Percentiles rank a stretch among this genome's conserved stretches.
These are phyloP conservation scores for Scytalidium sp. DNA, from an alignment of 2,329 filamentous ascomycete species.

Conservation along the genomic window DNA sequence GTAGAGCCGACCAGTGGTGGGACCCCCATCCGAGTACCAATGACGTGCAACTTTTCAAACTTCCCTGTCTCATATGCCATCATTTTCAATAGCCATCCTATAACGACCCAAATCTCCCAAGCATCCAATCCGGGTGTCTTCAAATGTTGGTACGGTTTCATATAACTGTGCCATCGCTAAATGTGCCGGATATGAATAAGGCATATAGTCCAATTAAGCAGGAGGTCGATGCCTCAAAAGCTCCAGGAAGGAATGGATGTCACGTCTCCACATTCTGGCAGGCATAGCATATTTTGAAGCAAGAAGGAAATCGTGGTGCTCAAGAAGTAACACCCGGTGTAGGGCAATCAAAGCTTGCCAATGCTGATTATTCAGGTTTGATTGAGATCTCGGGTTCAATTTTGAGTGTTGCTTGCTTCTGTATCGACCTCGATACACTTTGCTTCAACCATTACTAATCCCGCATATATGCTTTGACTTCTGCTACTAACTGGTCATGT, in stretches of 20 bases:
- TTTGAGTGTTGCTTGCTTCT: conserved; percentile 54
- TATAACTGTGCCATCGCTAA: conserved; percentile 81
- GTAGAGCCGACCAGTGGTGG: conserved; percentile 74
- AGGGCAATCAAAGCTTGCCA: conserved; percentile 83
- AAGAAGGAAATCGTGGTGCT: conserved; percentile 84
- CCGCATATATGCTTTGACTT: conserved; percentile 80
- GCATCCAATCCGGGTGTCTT: conserved; percentile 89
- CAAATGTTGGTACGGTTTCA: conserved; percentile 76
- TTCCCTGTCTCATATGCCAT: conserved; percentile 70
- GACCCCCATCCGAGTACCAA: conserved; percentile 75
- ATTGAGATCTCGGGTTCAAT: conserved; percentile 35
- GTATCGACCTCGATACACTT: conserved; percentile 85
- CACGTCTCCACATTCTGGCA: conserved; percentile 89
- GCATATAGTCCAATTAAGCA: conserved; percentile 74
- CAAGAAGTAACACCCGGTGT: conserved; percentile 76
- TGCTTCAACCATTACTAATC: conserved; percentile 78
- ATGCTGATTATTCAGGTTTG: conserved; percentile 60
- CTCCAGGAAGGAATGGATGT: conserved; percentile 83
- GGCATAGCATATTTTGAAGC: conserved; percentile 89
- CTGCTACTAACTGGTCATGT: conserved; percentile 73
- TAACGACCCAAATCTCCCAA: conserved; percentile 81
- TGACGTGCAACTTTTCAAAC: conserved; percentile 72
- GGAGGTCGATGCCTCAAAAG: conserved; percentile 65
- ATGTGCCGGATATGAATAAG: conserved; percentile 81
- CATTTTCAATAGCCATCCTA: conserved; percentile 82